A percentile compares a stretch with the other conserved stretches of the same genome.
Conservation (phyloP, 2,329 filamentous ascomycete genomes). For the Nemania sp. region DNA sequence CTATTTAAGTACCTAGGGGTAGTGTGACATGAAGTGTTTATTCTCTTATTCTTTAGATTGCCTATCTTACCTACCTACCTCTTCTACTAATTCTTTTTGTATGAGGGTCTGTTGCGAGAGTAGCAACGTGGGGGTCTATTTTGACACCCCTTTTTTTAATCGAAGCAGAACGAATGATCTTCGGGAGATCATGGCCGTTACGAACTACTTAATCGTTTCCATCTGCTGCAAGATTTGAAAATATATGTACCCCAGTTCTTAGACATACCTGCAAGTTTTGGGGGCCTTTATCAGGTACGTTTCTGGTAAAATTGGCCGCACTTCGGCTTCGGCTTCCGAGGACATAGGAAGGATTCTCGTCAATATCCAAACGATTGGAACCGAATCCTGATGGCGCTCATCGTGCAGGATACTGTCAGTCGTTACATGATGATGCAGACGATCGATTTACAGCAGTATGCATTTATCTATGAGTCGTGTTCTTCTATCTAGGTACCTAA, state of each 20-base stretch:
- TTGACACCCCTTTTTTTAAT: too few relatives aligned
- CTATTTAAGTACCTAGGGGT: too few relatives aligned
- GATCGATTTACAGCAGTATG: background rate
- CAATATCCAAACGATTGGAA: slow-evolving; percentile 12
- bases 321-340: background rate
- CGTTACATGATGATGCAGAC: background rate
- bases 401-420: background rate
- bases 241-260: background rate
- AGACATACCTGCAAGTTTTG: background rate
- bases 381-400: background rate
- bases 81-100: background rate
- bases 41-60: background rate
- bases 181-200: slow-evolving; percentile 9
- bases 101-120: background rate
- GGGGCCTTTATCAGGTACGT: background rate
- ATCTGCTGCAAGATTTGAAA: background rate
- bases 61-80: too few relatives aligned
- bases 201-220: background rate
- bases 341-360: slow-evolving; percentile 20
- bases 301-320: background rate
- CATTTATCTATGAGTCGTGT: background rate
- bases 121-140: background rate
- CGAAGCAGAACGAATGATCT: slow-evolving; percentile 13
- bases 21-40: background rate
- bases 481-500: background rate